These are phyloP conservation scores for Gnaphalium uliginosum DNA, from an alignment of 129 eudicot genomes.

Conservation along the genomic window DNA sequence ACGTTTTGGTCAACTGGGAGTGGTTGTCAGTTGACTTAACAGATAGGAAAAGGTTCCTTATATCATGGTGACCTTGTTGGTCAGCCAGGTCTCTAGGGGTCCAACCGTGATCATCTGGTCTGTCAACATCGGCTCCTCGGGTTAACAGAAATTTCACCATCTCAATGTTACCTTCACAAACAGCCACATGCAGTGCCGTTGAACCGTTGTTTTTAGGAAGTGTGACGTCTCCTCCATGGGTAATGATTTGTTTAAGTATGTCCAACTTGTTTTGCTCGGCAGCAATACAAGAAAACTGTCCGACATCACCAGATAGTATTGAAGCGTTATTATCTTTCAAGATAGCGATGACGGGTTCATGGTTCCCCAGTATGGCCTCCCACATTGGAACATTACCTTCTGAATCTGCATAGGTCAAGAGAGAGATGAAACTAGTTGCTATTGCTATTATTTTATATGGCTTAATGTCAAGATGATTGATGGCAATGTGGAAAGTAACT, in stretches of 20 bases:
- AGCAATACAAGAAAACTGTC: constrained; percentile 70
- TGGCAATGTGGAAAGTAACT: not conserved
- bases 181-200: constrained; percentile 92
- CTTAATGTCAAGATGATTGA: constrained; percentile 11
- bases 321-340: constrained; percentile 59
- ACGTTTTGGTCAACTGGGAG: constrained; percentile 28
- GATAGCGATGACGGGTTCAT: constrained; percentile 44
- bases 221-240: constrained; percentile 65
- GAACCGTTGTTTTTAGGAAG: constrained; percentile 56
- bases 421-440: not conserved
- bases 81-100: constrained; percentile 85
- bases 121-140: constrained; percentile 61
- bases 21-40: constrained; percentile 28
- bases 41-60: constrained; percentile 50
- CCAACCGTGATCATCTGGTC: constrained; percentile 70
- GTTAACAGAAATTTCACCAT: constrained; percentile 62
- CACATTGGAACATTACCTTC: constrained; percentile 91
- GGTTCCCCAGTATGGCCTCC: constrained; percentile 79
- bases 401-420: constrained; percentile 52
- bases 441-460: not conserved
- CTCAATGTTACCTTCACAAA: constrained; percentile 74
- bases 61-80: constrained; percentile 93
- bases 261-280: constrained; percentile 64
- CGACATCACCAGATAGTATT: constrained; percentile 61
- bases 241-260: constrained; percentile 55